These are phyloP conservation scores for Penicillium corylophilum DNA, from an alignment of 2,329 filamentous ascomycete species.

Conservation along the genomic window DNA sequence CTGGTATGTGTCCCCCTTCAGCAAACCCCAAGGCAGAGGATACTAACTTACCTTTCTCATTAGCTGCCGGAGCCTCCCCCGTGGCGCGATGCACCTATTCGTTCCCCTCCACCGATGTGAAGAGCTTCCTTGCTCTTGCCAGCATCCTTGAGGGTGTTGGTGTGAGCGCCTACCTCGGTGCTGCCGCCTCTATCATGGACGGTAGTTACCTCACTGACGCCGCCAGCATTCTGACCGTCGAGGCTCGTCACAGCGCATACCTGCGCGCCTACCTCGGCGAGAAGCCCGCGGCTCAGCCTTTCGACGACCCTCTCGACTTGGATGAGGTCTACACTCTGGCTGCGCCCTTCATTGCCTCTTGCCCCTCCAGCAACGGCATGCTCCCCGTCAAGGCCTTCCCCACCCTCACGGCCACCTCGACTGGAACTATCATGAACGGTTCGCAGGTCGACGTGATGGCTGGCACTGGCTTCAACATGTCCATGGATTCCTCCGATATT, in stretches of 20 bases:
- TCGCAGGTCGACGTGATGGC: slow-evolving; percentile 24
- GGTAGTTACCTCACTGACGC: slow-evolving; percentile 61
- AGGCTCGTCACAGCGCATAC: slow-evolving; percentile 64
- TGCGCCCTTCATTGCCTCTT: slow-evolving; percentile 59
- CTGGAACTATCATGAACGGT: slow-evolving; percentile 15
- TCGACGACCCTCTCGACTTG: slow-evolving; percentile 59
- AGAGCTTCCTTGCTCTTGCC: slow-evolving; percentile 53
- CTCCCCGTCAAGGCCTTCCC: slow-evolving; percentile 64
- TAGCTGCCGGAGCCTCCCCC: slow-evolving; percentile 49
- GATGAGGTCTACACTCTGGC: slow-evolving; percentile 66
- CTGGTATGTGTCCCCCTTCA: slow-evolving; percentile 6
- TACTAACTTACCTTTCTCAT: not conserved
- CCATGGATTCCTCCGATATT: slow-evolving; percentile 16
- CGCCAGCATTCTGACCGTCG: slow-evolving; percentile 63
- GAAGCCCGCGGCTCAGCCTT: slow-evolving; percentile 58
- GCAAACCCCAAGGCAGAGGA: too few species aligned
- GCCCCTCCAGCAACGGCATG: slow-evolving; percentile 54
- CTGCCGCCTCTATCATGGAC: slow-evolving; percentile 58
- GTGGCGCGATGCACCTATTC: slow-evolving; percentile 57
- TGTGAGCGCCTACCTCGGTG: slow-evolving; percentile 62
- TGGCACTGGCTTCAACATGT: slow-evolving; percentile 25
- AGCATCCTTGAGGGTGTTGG: slow-evolving; percentile 57
- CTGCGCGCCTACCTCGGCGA: slow-evolving; percentile 53
- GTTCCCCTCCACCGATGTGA: slow-evolving; percentile 52
- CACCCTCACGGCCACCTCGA: slow-evolving; percentile 33